Percentiles rank a stretch among this genome's conserved stretches.
Evolutionary conservation across 495 filamentous ascomycete species (phyloP).

Genomic region (Letharia columbiana): DNA sequence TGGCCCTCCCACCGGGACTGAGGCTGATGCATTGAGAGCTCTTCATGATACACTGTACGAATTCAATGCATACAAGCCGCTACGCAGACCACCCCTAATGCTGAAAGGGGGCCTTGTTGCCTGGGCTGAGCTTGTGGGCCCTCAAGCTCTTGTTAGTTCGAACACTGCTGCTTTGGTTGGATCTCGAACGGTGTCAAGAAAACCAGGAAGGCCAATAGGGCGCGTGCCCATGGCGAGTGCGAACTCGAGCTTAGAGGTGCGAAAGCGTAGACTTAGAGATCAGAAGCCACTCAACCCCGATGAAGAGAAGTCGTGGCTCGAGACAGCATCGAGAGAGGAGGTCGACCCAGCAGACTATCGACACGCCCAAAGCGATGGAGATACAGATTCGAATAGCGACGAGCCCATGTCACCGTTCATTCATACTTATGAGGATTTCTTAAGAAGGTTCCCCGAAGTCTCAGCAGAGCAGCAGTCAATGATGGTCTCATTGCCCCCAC

Average conservation of each 20-base stretch:
- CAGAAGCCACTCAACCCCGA: conserved; percentile 53
- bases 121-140: conserved; percentile 73
- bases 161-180: conserved; percentile 46
- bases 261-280: conserved; percentile 48
- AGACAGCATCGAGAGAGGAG: conserved; percentile 48
- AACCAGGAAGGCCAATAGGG: conserved; percentile 41
- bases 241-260: conserved; percentile 44
- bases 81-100: conserved; percentile 63
- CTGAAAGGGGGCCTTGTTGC: conserved; percentile 74
- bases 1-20: conserved; percentile 39
- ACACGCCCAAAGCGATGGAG: conserved; percentile 31
- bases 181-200: conserved; percentile 30
- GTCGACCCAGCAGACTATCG: conserved; percentile 39
- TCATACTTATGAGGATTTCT: conserved; percentile 63
- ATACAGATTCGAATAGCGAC: conserved; percentile 19
- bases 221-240: conserved; percentile 46
- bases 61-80: conserved; percentile 68
- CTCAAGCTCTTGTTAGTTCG: conserved; percentile 52
- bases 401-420: conserved; percentile 41
- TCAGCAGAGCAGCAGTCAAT: conserved; percentile 68
- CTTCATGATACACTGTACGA: conserved; percentile 73
- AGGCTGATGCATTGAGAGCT: conserved; percentile 54
- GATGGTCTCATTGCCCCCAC: conserved; percentile 36
- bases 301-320: conserved; percentile 52
- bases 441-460: conserved; percentile 73